Evolutionary conservation across 208 protist genomes (phyloP).

Genomic region (Cochliopodium minus): DNA sequence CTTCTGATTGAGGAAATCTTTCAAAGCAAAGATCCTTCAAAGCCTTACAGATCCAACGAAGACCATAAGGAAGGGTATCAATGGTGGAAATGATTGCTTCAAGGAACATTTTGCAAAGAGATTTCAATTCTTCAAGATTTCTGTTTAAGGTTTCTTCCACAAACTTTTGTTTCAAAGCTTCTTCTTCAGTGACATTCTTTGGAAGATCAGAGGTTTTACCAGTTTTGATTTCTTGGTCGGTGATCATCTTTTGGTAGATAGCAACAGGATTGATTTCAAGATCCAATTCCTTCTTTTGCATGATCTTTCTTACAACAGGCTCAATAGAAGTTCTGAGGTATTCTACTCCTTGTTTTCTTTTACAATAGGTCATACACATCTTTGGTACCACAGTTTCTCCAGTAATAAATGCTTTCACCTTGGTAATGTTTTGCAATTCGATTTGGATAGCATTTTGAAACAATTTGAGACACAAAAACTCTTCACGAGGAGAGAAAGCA

Average conservation of each 20-base stretch:
- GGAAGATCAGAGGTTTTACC: constrained; percentile 31
- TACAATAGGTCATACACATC: constrained; percentile 40
- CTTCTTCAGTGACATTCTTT: constrained; percentile 31
- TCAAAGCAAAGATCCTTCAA: constrained; percentile 17
- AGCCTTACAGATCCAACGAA: constrained; percentile 38
- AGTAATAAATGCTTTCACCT: constrained; percentile 28
- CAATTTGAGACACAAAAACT: constrained; percentile 41
- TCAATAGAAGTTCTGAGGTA: constrained; percentile 29
- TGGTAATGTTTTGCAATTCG: constrained; percentile 32
- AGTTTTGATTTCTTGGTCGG: constrained; percentile 32
- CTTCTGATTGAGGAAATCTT: constrained; percentile 17
- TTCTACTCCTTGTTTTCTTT: constrained; percentile 31
- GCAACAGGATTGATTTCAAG: constrained; percentile 34
- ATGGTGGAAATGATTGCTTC: constrained; percentile 32
- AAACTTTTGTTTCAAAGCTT: constrained; percentile 31
- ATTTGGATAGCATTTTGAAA: constrained; percentile 36
- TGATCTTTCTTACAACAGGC: constrained; percentile 30
- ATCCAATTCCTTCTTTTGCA: constrained; percentile 31
- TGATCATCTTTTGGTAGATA: constrained; percentile 37
- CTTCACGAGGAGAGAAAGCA: constrained; percentile 41
- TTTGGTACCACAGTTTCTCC: constrained; percentile 36
- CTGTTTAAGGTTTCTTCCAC: constrained; percentile 31
- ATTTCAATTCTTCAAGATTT: constrained; percentile 21
- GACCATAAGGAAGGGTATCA: constrained; percentile 37
- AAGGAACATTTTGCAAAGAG: constrained; percentile 31